phyloP scores from a whole-genome alignment of 805 yeast genomes.

The Candida oleophila region DNA sequence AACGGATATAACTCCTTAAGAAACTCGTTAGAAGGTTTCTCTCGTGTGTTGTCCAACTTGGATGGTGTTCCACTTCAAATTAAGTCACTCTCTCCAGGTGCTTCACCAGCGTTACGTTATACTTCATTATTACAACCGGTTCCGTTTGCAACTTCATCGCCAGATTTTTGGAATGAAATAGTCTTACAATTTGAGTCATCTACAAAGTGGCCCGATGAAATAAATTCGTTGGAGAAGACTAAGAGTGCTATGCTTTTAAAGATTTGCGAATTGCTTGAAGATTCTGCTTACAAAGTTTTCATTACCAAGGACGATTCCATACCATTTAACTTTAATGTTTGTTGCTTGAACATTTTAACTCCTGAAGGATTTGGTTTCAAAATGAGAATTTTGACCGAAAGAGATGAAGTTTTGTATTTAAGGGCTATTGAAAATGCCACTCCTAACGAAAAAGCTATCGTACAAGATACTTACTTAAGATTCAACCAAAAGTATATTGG shows the following conservation, averaged over 20 bases:
- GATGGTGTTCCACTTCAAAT: constrained; percentile 63
- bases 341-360: constrained; percentile 63
- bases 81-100: constrained; percentile 63
- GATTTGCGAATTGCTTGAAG: constrained; percentile 49
- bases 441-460: constrained; percentile 55
- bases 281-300: constrained; percentile 54
- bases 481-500: constrained; percentile 67
- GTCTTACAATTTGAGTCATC: constrained; percentile 87
- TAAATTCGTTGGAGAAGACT: constrained; percentile 79
- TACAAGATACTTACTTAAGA: constrained; percentile 61
- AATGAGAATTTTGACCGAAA: constrained; percentile 73
- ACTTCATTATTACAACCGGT: constrained; percentile 78
- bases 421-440: constrained; percentile 65
- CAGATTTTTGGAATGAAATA: constrained; percentile 77
- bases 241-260: constrained; percentile 86
- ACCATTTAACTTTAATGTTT: constrained; percentile 62
- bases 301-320: constrained; percentile 65
- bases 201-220: constrained; percentile 93
- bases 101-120: constrained; percentile 71
- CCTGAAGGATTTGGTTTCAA: constrained; percentile 91
- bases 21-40: constrained; percentile 49
- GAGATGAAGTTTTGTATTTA: constrained; percentile 73
- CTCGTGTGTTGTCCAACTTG: constrained; percentile 46
- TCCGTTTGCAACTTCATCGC: constrained; percentile 73
- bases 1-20: constrained; percentile 28